Conservation (phyloP, 1,284 basidiomycete genomes). For the Ustilago cynodontis region DNA sequence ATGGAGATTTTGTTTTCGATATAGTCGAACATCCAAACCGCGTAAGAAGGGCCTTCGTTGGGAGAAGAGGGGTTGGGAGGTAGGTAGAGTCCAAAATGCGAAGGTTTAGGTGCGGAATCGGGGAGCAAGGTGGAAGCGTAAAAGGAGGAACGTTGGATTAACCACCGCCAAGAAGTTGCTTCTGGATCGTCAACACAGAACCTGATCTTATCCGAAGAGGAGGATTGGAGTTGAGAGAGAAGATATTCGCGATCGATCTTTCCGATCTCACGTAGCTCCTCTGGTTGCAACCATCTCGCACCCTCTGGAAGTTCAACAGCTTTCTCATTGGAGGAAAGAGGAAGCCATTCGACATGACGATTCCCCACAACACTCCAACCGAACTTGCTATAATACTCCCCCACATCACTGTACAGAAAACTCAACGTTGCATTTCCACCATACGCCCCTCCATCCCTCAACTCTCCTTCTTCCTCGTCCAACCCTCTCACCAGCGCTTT, state of each 20-base stretch:
- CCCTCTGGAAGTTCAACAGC: neutral
- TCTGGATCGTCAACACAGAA: conserved; percentile 48
- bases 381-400: conserved; percentile 74
- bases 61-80: neutral
- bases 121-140: conserved; percentile 37
- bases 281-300: conserved; percentile 22
- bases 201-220: conserved; percentile 7
- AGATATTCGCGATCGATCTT: conserved; percentile 32
- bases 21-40: conserved; percentile 48
- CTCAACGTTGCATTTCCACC: conserved; percentile 73
- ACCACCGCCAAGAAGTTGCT: conserved; percentile 47
- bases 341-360: conserved; percentile 44
- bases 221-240: conserved; percentile 15
- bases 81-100: conserved; percentile 22
- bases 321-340: conserved; percentile 1
- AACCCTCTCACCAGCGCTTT: conserved; percentile 4
- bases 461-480: conserved; percentile 11
- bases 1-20: conserved; percentile 33
- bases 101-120: conserved; percentile 23
- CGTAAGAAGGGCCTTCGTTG: conserved; percentile 11
- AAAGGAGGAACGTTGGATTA: conserved; percentile 42
- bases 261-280: conserved; percentile 29
- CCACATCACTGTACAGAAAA: conserved; percentile 78
- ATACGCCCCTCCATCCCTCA: conserved; percentile 64
- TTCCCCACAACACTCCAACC: conserved; percentile 67